These are phyloP conservation scores for Ceratobasidium sp. DNA, from an alignment of 1,284 basidiomycete genomes.

Conservation along the genomic window DNA sequence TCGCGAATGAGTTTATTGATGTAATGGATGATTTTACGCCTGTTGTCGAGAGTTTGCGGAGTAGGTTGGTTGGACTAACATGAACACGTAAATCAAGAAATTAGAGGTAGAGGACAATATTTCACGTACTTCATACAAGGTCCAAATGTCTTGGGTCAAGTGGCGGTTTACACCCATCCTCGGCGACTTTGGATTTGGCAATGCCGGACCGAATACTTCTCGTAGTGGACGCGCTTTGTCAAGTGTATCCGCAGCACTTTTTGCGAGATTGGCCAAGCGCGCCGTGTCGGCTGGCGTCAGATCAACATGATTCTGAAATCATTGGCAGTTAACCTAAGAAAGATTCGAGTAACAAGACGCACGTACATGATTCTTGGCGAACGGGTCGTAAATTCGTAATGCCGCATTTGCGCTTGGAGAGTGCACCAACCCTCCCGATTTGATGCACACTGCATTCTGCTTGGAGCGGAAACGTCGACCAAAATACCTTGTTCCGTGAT, in stretches of 20 bases:
- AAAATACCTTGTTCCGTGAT: conserved; percentile 14
- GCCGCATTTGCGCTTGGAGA: conserved; percentile 10
- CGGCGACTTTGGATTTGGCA: conserved; percentile 29
- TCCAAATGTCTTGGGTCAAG: conserved; percentile 39
- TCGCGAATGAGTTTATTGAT: conserved; percentile 54
- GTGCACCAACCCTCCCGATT: conserved; percentile 20
- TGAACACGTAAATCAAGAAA: neutral
- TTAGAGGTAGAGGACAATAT: neutral
- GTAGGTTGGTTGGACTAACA: conserved; percentile 46
- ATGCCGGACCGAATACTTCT: conserved; percentile 22
- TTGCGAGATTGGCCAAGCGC: conserved; percentile 34
- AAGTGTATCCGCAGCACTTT: conserved; percentile 28
- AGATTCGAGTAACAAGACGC: neutral
- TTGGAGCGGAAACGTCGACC: conserved; percentile 39
- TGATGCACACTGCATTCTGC: conserved; percentile 28
- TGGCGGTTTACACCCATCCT: conserved; percentile 7
- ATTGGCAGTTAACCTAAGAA: neutral
- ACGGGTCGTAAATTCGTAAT: conserved; percentile 31
- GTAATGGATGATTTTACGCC: conserved; percentile 48
- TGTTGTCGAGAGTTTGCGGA: conserved; percentile 43
- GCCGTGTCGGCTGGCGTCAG: conserved; percentile 31
- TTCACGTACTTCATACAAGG: conserved; percentile 30
- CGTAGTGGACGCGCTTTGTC: conserved; percentile 35
- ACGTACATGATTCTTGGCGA: conserved; percentile 31
- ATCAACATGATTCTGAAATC: conserved; percentile 15